Evolutionary conservation across 768 basidiomycete species (phyloP).

Genomic region (Boletales sp.): DNA sequence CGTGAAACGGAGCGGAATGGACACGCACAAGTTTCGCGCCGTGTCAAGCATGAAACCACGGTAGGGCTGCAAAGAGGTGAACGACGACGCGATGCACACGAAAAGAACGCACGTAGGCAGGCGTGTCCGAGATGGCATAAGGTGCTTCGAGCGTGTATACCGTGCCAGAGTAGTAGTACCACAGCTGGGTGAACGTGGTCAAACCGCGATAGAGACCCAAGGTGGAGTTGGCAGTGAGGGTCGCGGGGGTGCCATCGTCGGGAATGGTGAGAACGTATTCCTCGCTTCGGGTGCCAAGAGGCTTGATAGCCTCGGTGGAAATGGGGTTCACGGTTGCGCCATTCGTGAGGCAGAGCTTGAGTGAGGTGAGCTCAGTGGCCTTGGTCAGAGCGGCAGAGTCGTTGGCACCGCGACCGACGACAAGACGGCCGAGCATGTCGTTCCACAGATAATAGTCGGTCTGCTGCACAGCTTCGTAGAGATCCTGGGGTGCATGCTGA

Average conservation of each 20-base stretch:
- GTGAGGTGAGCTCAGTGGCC: constrained; percentile 23
- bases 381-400: constrained; percentile 25
- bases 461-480: constrained; percentile 32
- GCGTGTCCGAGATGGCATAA: constrained; percentile 40
- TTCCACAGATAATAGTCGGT: constrained; percentile 29
- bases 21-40: constrained; percentile 38
- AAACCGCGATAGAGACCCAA: constrained; percentile 53
- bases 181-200: constrained; percentile 54
- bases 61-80: constrained; percentile 20
- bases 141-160: constrained; percentile 42
- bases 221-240: constrained; percentile 41
- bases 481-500: constrained; percentile 28
- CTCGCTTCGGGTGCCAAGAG: constrained; percentile 40
- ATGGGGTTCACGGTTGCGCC: constrained; percentile 27
- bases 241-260: constrained; percentile 32
- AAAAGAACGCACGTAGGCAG: constrained; percentile 39
- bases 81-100: too few relatives aligned
- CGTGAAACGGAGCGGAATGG: not conserved
- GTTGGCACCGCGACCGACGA: constrained; percentile 37
- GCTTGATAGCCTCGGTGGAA: constrained; percentile 31
- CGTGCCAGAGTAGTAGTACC: constrained; percentile 35
- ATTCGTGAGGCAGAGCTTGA: constrained; percentile 25
- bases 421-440: constrained; percentile 38
- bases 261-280: constrained; percentile 42
- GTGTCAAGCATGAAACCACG: constrained; percentile 48